Base-by-base conservation (phyloP, 176 grass and related monocot species). In the Triticum urartu region DNA sequence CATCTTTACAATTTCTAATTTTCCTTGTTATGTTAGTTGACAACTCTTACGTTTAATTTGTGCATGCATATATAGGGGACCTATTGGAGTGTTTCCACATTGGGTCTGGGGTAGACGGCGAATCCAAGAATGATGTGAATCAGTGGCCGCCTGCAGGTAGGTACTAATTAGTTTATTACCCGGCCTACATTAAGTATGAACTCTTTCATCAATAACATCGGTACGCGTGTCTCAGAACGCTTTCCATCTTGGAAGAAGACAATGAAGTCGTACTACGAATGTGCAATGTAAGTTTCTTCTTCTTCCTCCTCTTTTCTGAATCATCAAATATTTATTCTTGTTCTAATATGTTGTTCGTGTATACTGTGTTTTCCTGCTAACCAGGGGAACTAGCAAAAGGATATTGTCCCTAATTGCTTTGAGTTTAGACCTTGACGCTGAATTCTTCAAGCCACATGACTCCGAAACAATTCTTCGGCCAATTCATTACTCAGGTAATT, bases 321-420 rank as follows among this genome's bases (percentile, higher is more conserved):
- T 54, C 50, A 18, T 18, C 15, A 18, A 54, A 1, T 54, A 50
- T 18, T 54, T 54, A 54, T 54, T 54, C 0, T 54, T 18, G 50
- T 6, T 2, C 50, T 54, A 54, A 54, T 54, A 54, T 18, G 15
- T 6, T 18, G 50, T 54, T 54, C 15, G 15, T 54, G 50, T 54
- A 54, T 54, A 18, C 15, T 6, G 15, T 54, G 50, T 54, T 18
- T 54, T 54, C 5, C 50, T 54, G 50, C 32, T 36, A 86, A 11
- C 12, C 12, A 94, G 92, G 85, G 39, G 42, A 40, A 56, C 84
- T 34, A 76, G 84, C 9, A 90, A 84, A 86, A 90, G 33, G 65
- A 78, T 91, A 82, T 7, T 92, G 13, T 89, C 88, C 63, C 80
- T 97, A 69, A 88, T 94, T 77, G 95, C 95, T 79, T 61, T 94